Percentiles rank a stretch among this genome's conserved stretches.
These are phyloP conservation scores for Chalciporus chontae DNA, from an alignment of 768 basidiomycete species.

Conservation along the genomic window DNA sequence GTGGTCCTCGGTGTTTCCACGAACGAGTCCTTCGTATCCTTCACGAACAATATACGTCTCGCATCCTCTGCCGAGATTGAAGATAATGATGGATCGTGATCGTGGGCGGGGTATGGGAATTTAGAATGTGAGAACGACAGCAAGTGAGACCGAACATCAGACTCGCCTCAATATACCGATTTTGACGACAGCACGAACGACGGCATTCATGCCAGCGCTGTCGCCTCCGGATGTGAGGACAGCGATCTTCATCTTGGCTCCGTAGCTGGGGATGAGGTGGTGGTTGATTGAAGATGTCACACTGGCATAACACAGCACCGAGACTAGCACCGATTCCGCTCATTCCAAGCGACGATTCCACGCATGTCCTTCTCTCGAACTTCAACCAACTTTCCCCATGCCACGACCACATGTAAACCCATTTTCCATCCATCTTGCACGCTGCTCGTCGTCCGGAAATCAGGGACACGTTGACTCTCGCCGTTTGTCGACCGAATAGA, in stretches of 20 bases:
- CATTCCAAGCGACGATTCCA: neutral
- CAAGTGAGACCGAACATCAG: neutral
- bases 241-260: slow-evolving; percentile 75
- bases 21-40: slow-evolving; percentile 96
- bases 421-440: no score
- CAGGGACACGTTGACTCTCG: no score
- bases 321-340: no score
- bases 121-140: slow-evolving; percentile 1
- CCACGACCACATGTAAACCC: no score
- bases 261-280: slow-evolving; percentile 1
- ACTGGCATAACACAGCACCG: no score
- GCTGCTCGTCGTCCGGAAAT: no score
- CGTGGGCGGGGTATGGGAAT: neutral
- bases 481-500: neutral
- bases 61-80: slow-evolving; percentile 65
- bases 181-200: slow-evolving; percentile 91
- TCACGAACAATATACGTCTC: slow-evolving; percentile 96
- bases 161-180: slow-evolving; percentile 85
- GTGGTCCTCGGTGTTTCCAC: slow-evolving; percentile 58
- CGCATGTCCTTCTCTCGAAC: neutral
- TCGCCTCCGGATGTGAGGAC: slow-evolving; percentile 96
- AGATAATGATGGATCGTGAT: neutral
- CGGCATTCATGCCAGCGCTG: slow-evolving; percentile 97
- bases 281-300: neutral
- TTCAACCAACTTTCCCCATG: no score